Evolutionary conservation across 78 protist genomes (phyloP).

Genomic region (Dictyostelium brefeldianum): DNA sequence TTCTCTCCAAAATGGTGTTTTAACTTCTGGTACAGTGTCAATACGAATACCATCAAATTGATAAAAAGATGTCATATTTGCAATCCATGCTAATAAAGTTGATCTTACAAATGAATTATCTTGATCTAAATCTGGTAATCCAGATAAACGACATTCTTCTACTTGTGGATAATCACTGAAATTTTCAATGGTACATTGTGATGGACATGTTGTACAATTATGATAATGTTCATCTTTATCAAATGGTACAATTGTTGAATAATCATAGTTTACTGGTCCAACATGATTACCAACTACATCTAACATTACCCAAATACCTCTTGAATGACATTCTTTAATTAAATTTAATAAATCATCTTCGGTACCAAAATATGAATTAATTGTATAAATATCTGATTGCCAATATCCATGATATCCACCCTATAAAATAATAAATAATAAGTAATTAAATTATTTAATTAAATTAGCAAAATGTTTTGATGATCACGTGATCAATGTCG

Average conservation of each 20-base stretch:
- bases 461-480: too few relatives aligned
- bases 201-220: constrained; percentile 66
- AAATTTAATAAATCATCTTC: constrained; percentile 82
- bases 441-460: too few relatives aligned
- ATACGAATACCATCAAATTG: constrained; percentile 91
- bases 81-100: constrained; percentile 77
- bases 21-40: constrained; percentile 95
- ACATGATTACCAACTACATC: constrained; percentile 85
- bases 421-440: too few relatives aligned
- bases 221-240: constrained; percentile 87
- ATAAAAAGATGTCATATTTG: constrained; percentile 51
- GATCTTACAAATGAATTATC: constrained; percentile 83
- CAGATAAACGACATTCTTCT: constrained; percentile 86
- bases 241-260: constrained; percentile 79
- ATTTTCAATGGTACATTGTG: constrained; percentile 81
- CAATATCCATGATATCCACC: constrained; percentile 94
- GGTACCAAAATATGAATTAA: constrained; percentile 88
- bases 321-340: constrained; percentile 63
- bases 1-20: constrained; percentile 66
- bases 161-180: constrained; percentile 83
- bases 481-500: too few relatives aligned
- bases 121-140: constrained; percentile 94
- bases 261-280: constrained; percentile 82
- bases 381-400: constrained; percentile 70
- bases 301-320: constrained; percentile 86